A percentile compares a stretch with the other conserved stretches of the same genome.
Evolutionary conservation across 208 protist species (phyloP).

Genomic region (Crithidia expoeki): DNA sequence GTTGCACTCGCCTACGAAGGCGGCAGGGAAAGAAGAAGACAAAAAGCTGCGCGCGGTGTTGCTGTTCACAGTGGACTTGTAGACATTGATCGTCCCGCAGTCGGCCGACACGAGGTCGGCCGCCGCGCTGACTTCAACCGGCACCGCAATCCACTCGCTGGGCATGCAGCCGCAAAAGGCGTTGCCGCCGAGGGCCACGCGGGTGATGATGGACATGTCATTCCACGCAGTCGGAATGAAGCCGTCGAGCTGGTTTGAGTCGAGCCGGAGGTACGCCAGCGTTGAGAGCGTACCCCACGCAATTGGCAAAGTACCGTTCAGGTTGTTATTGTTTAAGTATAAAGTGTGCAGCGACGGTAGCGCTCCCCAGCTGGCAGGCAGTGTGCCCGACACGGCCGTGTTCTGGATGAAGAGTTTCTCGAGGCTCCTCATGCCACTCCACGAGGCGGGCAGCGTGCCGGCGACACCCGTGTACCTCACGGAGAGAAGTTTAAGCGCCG

Average conservation of each 20-base stretch:
- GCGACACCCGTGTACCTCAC: not conserved
- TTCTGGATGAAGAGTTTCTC: not conserved
- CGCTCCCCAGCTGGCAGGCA: constrained; percentile 1
- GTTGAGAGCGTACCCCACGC: not conserved
- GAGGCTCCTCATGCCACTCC: constrained; percentile 1
- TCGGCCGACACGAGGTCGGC: not conserved
- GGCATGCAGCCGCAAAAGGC: constrained; percentile 8
- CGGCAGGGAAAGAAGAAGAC: not conserved
- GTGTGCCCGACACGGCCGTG: not conserved
- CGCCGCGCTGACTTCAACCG: not conserved
- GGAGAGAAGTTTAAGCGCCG: constrained; percentile 6
- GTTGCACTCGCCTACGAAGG: not conserved
- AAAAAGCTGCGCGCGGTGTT: not conserved
- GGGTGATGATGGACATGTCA: not conserved
- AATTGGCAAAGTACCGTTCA: constrained; percentile 1
- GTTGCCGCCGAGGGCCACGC: not conserved
- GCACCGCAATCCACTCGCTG: not conserved
- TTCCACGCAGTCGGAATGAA: not conserved
- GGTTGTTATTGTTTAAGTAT: constrained; percentile 5
- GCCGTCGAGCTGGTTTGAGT: not conserved
- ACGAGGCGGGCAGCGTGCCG: constrained; percentile 15
- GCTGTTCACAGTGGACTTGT: not conserved
- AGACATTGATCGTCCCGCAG: constrained; percentile 1
- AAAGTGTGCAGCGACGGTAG: not conserved
- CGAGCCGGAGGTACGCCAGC: not conserved